Conservation (phyloP, 306 rosid species). For the Trifolium fragiferum region DNA sequence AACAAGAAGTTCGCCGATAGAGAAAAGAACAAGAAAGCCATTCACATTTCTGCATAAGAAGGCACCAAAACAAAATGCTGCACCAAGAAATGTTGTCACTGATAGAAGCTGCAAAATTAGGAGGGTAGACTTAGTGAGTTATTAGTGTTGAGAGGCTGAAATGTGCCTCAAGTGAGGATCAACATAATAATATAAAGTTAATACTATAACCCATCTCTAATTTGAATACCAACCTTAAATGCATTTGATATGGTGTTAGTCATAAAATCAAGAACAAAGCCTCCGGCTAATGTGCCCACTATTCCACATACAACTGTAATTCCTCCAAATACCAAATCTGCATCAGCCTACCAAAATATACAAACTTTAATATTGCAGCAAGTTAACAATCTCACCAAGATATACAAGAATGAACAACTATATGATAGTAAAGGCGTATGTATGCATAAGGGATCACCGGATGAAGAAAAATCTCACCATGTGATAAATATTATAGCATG, state of each 20-base stretch:
- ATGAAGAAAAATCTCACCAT: constrained; percentile 61
- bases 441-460: constrained; percentile 7
- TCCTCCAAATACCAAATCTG: constrained; percentile 91
- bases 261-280: constrained; percentile 67
- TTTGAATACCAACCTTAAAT: constrained; percentile 69
- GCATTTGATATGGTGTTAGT: constrained; percentile 74
- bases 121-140: too few relatives aligned
- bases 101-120: constrained; percentile 72
- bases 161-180: too few relatives aligned
- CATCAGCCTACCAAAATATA: constrained; percentile 61
- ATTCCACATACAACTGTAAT: constrained; percentile 76
- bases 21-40: constrained; percentile 69
- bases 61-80: constrained; percentile 67
- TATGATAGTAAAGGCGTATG: background rate
- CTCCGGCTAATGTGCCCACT: constrained; percentile 80
- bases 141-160: too few relatives aligned
- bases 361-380: constrained; percentile 5
- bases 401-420: constrained; percentile 5
- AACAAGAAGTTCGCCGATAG: constrained; percentile 78
- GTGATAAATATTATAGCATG: constrained; percentile 72
- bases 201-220: background rate
- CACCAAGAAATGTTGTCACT: constrained; percentile 68
- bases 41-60: constrained; percentile 77
- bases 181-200: too few relatives aligned
- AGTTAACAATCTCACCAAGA: background rate